Evolutionary conservation across 306 rosid species (phyloP), one percentile per base, ranked within the genome.

Genomic region (Quercus wislizeni): DNA sequence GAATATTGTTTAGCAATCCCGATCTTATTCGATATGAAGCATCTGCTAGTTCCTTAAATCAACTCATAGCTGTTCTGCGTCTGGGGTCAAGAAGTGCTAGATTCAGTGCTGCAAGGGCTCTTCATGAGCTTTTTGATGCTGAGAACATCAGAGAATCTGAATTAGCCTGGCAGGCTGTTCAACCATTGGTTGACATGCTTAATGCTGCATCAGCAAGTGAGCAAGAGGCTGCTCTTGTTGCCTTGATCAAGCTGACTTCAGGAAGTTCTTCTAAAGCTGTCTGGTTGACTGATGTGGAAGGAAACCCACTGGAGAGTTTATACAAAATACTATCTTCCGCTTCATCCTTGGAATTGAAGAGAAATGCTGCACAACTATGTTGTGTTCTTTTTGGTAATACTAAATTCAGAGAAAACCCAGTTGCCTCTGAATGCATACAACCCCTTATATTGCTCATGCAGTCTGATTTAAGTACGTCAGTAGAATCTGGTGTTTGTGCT

Each of bases 31-130:
- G 87, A 28, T 88, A 88, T 43, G 98, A 95, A 83, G 98, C 97
- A 80, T 85, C 98, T 5, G 79, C 83, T 58, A 92, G 91, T 87
- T 91, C 99, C 55, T 72, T 95, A 84, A 95, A 89, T 82, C 97
- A 95, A 83, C 97, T 95, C 68, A 88, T 92, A 73, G 98, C 99
- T 57, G 99, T 95, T 78, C 83, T 95, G 88, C 98, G 96, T 76
- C 89, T 95, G 75, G 99, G 99, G 79, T 95, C 99, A 74, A 95
- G 96, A 91, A 89, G 87, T 84, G 92, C 98, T 83, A 92, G 99
- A 86, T 92, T 85, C 77, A 90, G 92, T 85, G 98, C 97, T 75
- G 94, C 98, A 54, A 90, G 96, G 84, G 97, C 98, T 59, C 92
- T 95, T 51, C 70, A 84, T 69, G 97, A 90, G 84, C 97, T 95